phyloP scores from a whole-genome alignment of 179 eudicot species.

The Vitellaria paradoxa region DNA sequence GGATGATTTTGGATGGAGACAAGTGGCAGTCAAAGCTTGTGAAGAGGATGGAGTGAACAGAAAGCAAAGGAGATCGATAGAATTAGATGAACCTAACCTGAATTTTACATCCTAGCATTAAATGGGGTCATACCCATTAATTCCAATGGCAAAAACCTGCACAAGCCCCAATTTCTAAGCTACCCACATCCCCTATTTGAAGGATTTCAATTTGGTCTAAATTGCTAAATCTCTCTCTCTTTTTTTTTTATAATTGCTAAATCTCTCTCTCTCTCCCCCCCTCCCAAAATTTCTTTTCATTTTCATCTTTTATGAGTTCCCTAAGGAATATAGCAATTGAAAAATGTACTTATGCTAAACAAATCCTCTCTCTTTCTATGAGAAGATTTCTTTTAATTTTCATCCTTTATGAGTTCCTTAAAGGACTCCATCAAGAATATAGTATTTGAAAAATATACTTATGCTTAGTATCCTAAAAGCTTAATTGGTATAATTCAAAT shows the following conservation, averaged over 20 bases:
- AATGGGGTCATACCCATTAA: constrained; percentile 6
- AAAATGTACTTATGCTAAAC: too few relatives aligned
- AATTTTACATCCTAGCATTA: neutral
- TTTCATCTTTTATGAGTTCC: too few relatives aligned
- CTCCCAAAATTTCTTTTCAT: neutral
- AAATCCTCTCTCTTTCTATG: constrained; percentile 6
- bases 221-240: neutral
- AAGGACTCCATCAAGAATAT: too few relatives aligned
- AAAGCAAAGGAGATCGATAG: neutral
- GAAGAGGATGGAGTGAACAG: constrained; percentile 7
- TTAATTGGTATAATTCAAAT: neutral
- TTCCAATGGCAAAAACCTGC: neutral
- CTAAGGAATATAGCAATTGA: too few relatives aligned
- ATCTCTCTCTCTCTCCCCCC: constrained; percentile 3
- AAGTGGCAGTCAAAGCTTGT: neutral
- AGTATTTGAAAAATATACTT: too few relatives aligned
- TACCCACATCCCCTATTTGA: constrained; percentile 1
- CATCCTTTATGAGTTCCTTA: too few relatives aligned
- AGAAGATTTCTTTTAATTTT: too few relatives aligned
- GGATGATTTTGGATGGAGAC: neutral
- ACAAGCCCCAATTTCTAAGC: constrained; percentile 4
- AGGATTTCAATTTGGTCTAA: neutral
- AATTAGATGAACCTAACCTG: constrained; percentile 30
- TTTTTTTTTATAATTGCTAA: too few relatives aligned
- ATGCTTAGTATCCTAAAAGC: neutral